A percentile compares a stretch with the other conserved stretches of the same genome.
These are phyloP conservation scores for Westerdykella aurantiaca DNA, from an alignment of 2,329 filamentous ascomycete species.

Conservation along the genomic window DNA sequence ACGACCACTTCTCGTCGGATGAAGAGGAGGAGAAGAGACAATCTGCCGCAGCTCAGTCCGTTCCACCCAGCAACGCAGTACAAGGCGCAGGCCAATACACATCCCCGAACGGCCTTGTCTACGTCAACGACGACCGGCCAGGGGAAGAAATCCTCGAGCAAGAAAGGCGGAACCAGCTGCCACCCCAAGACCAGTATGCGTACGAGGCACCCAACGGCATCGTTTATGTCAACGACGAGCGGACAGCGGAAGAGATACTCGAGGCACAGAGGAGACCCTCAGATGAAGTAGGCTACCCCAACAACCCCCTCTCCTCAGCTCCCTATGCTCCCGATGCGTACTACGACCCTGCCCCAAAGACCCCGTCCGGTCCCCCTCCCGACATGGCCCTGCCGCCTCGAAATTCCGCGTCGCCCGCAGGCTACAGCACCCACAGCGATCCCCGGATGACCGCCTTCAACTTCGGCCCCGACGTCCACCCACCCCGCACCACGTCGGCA, in stretches of 20 bases:
- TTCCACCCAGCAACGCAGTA: no score
- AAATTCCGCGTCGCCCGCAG: constrained; percentile 11
- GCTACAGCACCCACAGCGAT: constrained; percentile 23
- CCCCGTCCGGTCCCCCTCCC: constrained; percentile 17
- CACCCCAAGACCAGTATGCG: background rate
- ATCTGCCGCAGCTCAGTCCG: no score
- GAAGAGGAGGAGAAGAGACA: constrained; percentile 10
- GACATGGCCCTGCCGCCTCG: constrained; percentile 15
- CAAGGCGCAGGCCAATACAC: no score
- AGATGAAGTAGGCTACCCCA: no score
- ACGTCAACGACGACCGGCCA: no score
- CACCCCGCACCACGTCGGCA: constrained; percentile 53
- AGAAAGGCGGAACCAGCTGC: background rate
- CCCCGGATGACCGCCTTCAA: constrained; percentile 20
- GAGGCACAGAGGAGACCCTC: no score
- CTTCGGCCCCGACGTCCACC: constrained; percentile 27
- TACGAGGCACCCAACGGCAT: no score
- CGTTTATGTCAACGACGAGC: no score
- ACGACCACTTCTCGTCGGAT: constrained; percentile 22
- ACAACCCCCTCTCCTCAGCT: no score
- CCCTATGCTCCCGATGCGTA: constrained; percentile 1
- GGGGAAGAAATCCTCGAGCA: no score
- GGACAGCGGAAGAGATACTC: no score
- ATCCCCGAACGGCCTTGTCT: no score
- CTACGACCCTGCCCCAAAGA: constrained; percentile 20